Evolutionary conservation across 805 yeast genomes (phyloP).

Genomic region (Schwanniomyces vanrijiae): DNA sequence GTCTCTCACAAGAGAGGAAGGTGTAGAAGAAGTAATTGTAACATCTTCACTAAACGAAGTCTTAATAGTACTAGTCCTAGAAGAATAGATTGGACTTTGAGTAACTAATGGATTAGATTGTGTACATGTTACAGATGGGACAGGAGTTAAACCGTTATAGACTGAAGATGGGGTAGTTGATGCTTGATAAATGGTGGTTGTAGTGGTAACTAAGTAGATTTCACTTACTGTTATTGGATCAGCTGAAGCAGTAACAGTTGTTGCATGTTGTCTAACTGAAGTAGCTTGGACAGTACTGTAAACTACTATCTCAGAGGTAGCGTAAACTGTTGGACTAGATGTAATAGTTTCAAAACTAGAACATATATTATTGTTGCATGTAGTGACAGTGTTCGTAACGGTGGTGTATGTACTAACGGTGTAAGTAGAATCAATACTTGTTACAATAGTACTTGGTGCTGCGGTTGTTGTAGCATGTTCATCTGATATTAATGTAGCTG

Average conservation of each 20-base stretch:
- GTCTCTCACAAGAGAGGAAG: not conserved
- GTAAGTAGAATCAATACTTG: not conserved
- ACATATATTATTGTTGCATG: not conserved
- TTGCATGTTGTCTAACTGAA: not conserved
- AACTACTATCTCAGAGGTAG: not conserved
- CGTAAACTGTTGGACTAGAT: not conserved
- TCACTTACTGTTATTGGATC: not conserved
- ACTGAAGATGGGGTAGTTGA: constrained; percentile 22
- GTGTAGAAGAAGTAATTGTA: not conserved
- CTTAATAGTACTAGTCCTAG: not conserved
- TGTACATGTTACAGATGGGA: constrained; percentile 20
- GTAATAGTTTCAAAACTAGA: not conserved
- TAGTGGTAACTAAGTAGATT: constrained; percentile 27
- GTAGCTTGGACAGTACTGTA: not conserved
- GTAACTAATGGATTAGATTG: constrained; percentile 29
- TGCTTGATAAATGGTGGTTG: constrained; percentile 26
- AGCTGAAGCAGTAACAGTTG: not conserved
- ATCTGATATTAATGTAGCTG: not conserved
- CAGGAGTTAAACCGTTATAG: constrained; percentile 16
- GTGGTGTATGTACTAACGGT: constrained; percentile 1
- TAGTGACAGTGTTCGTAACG: not conserved
- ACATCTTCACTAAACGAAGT: not conserved
- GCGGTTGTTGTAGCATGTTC: not conserved
- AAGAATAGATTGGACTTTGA: constrained; percentile 16
- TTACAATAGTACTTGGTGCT: not conserved